A percentile compares a stretch with the other conserved stretches of the same genome.
phyloP scores from a whole-genome alignment of 345 rosid genomes.

The Gossypium arboreum region DNA sequence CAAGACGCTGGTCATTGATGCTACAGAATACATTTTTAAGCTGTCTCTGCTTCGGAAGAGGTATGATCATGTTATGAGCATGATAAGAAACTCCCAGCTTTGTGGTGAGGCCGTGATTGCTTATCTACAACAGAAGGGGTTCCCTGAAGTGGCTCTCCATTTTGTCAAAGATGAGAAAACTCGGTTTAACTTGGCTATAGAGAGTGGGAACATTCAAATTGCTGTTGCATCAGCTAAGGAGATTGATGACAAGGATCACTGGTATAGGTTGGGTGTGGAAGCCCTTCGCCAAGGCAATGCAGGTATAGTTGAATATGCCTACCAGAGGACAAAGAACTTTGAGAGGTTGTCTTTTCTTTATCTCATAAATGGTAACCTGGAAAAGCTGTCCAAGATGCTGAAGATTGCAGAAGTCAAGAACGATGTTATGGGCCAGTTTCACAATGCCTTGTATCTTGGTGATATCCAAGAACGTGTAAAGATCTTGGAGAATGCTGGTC shows the following conservation, averaged over 20 bases:
- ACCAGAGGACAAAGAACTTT: constrained; percentile 93
- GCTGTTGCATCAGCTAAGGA: constrained; percentile 88
- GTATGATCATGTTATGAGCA: constrained; percentile 90
- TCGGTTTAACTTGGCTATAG: constrained; percentile 88
- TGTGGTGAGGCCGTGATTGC: constrained; percentile 99
- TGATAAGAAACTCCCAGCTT: constrained; percentile 91
- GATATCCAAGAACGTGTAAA: constrained; percentile 86
- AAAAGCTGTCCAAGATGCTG: constrained; percentile 83
- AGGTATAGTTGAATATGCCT: constrained; percentile 49
- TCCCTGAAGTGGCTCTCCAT: constrained; percentile 98
- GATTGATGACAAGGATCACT: constrained; percentile 91
- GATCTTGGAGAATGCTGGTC: constrained; percentile 85
- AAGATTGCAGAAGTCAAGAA: constrained; percentile 92
- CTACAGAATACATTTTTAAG: constrained; percentile 90
- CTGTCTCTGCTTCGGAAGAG: constrained; percentile 71
- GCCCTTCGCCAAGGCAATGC: constrained; percentile 98
- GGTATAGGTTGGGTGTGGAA: constrained; percentile 93
- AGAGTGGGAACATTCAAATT: constrained; percentile 89
- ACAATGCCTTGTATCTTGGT: constrained; percentile 85
- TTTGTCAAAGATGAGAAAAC: constrained; percentile 95
- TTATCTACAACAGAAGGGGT: constrained; percentile 92
- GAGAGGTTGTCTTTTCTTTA: constrained; percentile 94
- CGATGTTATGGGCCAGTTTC: constrained; percentile 96
- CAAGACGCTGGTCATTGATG: constrained; percentile 61
- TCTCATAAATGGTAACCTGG: constrained; percentile 81